Percentiles rank a stretch among this genome's conserved stretches.
These are phyloP conservation scores for Asparagopsis taxiformis DNA, from an alignment of 31 red algal species.

Conservation along the genomic window DNA sequence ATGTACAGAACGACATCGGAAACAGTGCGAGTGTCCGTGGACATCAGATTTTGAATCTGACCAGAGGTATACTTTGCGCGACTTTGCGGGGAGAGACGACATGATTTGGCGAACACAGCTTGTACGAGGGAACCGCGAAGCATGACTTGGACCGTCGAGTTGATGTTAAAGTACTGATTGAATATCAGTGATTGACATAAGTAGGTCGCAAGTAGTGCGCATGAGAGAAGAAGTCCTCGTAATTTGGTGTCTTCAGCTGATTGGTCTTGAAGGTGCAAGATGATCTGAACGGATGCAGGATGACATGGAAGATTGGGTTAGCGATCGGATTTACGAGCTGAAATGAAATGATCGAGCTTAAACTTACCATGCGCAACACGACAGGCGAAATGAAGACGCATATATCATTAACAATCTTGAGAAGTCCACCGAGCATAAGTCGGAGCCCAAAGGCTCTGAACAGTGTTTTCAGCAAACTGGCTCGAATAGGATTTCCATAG, in stretches of 20 bases:
- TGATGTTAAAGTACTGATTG: slow-evolving; percentile 69
- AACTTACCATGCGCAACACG: slow-evolving; percentile 38
- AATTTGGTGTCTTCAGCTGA: background rate
- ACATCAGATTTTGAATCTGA: slow-evolving; percentile 82
- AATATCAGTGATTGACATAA: slow-evolving; percentile 51
- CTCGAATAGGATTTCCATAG: background rate
- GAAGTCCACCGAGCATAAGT: slow-evolving; percentile 48
- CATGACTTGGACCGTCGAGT: slow-evolving; percentile 27
- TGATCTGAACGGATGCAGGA: slow-evolving; percentile 1
- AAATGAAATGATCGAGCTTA: background rate
- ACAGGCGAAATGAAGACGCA: slow-evolving; percentile 69
- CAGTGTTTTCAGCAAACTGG: slow-evolving; percentile 36
- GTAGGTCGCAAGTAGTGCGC: slow-evolving; percentile 28
- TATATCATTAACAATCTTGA: slow-evolving; percentile 75
- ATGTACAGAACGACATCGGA: slow-evolving; percentile 69
- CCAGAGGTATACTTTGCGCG: slow-evolving; percentile 73
- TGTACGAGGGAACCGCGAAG: slow-evolving; percentile 29
- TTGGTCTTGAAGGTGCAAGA: slow-evolving; percentile 38
- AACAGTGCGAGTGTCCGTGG: slow-evolving; percentile 69
- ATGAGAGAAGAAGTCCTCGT: slow-evolving; percentile 25
- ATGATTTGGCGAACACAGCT: slow-evolving; percentile 63
- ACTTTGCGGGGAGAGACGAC: slow-evolving; percentile 61
- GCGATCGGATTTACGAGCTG: background rate
- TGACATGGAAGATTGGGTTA: background rate
- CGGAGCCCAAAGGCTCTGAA: slow-evolving; percentile 47